These are phyloP conservation scores for Microbotryum intermedium DNA, from an alignment of 1,284 basidiomycete genomes.

Conservation along the genomic window DNA sequence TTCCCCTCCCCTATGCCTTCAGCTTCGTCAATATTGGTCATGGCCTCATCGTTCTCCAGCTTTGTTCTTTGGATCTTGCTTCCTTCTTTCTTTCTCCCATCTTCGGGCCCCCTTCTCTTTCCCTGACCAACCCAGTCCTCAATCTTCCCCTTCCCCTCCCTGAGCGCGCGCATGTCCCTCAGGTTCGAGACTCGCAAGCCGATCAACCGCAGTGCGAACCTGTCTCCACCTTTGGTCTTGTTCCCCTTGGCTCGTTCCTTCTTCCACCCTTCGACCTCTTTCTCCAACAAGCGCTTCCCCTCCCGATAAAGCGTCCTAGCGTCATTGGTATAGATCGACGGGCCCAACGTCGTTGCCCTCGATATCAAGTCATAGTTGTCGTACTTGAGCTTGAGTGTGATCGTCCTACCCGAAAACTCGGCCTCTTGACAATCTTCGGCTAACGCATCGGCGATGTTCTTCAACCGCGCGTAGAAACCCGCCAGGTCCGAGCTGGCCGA, in stretches of 20 bases:
- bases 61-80: background rate
- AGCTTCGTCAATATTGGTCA: slow-evolving; percentile 2
- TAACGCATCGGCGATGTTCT: slow-evolving; percentile 68
- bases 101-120: background rate
- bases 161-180: slow-evolving; percentile 21
- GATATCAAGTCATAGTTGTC: slow-evolving; percentile 75
- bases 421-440: slow-evolving; percentile 60
- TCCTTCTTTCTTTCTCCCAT: background rate
- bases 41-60: background rate
- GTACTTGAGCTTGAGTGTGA: slow-evolving; percentile 39
- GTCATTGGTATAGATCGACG: slow-evolving; percentile 16
- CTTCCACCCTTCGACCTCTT: slow-evolving; percentile 7
- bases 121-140: background rate
- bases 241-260: slow-evolving; percentile 7
- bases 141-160: background rate
- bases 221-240: slow-evolving; percentile 13
- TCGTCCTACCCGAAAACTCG: slow-evolving; percentile 41
- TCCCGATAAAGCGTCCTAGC: slow-evolving; percentile 22
- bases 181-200: slow-evolving; percentile 29
- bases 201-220: slow-evolving; percentile 21
- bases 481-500: background rate
- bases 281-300: slow-evolving; percentile 26
- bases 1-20: slow-evolving; percentile 6
- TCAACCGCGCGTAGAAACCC: slow-evolving; percentile 59
- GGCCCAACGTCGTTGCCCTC: slow-evolving; percentile 64